Evolutionary conservation across 2,329 filamentous ascomycete genomes (phyloP).

Genomic region (Sphaerulina musiva): DNA sequence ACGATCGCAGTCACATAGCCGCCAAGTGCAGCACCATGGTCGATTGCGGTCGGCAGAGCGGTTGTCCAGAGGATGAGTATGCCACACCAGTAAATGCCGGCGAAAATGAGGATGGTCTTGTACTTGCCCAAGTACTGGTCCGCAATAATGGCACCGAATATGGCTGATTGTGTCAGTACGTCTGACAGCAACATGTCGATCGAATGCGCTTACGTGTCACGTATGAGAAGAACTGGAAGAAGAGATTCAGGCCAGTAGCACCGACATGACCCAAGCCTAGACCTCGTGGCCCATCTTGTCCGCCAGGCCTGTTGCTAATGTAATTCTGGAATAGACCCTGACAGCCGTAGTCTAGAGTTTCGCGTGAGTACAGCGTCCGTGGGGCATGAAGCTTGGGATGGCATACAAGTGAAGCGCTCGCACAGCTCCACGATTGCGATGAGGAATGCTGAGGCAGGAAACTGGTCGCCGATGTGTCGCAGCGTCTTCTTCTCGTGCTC

Average conservation of each 20-base stretch:
- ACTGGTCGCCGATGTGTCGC: slow-evolving; percentile 42
- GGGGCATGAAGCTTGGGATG: background rate
- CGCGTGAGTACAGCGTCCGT: background rate
- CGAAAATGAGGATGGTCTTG: slow-evolving; percentile 63
- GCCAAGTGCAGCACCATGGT: slow-evolving; percentile 53
- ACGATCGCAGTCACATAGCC: slow-evolving; percentile 59
- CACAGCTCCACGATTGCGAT: slow-evolving; percentile 47
- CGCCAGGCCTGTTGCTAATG: slow-evolving; percentile 39
- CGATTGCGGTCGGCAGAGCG: slow-evolving; percentile 57
- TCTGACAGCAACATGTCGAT: background rate
- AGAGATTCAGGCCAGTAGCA: slow-evolving; percentile 34
- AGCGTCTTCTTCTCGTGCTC: slow-evolving; percentile 40
- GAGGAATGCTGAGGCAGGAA: slow-evolving; percentile 43
- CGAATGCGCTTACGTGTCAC: slow-evolving; percentile 32
- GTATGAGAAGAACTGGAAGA: slow-evolving; percentile 47
- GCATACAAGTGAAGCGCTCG: slow-evolving; percentile 41
- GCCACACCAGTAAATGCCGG: slow-evolving; percentile 56
- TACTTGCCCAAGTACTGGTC: slow-evolving; percentile 66
- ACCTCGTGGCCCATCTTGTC: slow-evolving; percentile 37
- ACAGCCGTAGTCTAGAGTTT: slow-evolving; percentile 27
- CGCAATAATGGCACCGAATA: slow-evolving; percentile 48
- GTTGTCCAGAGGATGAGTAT: slow-evolving; percentile 61
- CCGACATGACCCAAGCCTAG: slow-evolving; percentile 38
- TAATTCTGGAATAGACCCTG: slow-evolving; percentile 47
- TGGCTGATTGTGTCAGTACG: slow-evolving; percentile 20